Conservation (phyloP, 2,329 filamentous ascomycete species). For the Pseudogymnoascus sp. region DNA sequence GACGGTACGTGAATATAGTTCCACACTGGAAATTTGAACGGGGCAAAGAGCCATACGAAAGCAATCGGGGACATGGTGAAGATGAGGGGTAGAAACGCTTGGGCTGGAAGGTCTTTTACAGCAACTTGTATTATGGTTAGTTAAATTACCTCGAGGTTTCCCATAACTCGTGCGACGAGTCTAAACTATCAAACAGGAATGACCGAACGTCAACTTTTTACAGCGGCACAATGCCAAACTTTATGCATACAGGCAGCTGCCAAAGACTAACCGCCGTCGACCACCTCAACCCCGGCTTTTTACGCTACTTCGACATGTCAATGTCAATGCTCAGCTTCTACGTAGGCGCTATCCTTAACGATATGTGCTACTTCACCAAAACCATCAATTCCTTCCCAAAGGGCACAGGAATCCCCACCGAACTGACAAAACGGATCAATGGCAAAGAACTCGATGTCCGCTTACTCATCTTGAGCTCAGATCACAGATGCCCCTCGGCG, state of each 20-base stretch:
- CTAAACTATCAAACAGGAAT: background rate
- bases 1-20: background rate
- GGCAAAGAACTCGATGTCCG: background rate
- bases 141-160: background rate
- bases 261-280: background rate
- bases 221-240: background rate
- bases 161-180: background rate
- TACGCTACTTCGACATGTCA: background rate
- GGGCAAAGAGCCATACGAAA: background rate
- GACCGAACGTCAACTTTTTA: background rate
- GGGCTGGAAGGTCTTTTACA: background rate
- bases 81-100: background rate
- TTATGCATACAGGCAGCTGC: background rate
- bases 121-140: background rate
- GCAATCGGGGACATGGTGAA: background rate
- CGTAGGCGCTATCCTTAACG: background rate
- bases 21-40: background rate
- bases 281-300: background rate
- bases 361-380: conserved; percentile 2
- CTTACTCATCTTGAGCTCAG: background rate
- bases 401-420: background rate
- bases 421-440: background rate
- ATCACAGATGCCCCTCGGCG: background rate
- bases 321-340: background rate
- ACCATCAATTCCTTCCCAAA: background rate